Base-by-base conservation (phyloP, 164 flowering plant species). In the Malania oleifera region DNA sequence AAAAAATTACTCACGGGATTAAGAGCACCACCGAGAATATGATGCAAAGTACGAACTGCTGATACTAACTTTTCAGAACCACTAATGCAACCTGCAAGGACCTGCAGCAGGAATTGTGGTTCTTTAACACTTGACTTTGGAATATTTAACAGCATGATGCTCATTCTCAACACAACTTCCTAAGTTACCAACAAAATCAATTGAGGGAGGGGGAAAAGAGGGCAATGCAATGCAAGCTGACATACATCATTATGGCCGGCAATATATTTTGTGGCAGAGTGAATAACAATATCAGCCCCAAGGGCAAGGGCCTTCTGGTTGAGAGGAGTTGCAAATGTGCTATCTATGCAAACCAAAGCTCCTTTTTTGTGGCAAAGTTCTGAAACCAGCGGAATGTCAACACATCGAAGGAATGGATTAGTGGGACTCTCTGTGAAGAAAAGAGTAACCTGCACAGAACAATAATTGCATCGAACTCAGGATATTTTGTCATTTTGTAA, bases 391-490 rank as follows among this genome's bases (percentile, higher is more conserved):
- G 82, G 67, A 62, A 90, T 85, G 67, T 95, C 99, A 57, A 95
- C 87, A 68, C 96, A 88, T 67, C 97, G 80, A 44, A 95, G 83
- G 73, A 82, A 95, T 27, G 99, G 99, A 61, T 95, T 95, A 26
- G 99, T 95, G 44, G 99, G 99, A 58, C 96, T 90, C 71, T 91
- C 99, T 3, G 99, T 86, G 65, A 90, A 95, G 89, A 88, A 95
- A 56, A 95, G 89, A 24, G 83, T 63, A 24, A 88, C 97, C 99
- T 95, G 87, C 70, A 73, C 3, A 12, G 9, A 63, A 48, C 25
- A 37, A 52, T 19, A 54, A 43, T 19, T 26, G 17, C 27, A 43
- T 37, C 19, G 18, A 49, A 37, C 11, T 60, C 7, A 52, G 26
- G 46, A 49, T 46, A 37, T 22, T 12, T 26, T n/a, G 7, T 35